A percentile compares a stretch with the other conserved stretches of the same genome.
These are phyloP conservation scores for Entophlyctis helioformis DNA, from an alignment of 192 early-diverging fungal species.

Conservation along the genomic window DNA sequence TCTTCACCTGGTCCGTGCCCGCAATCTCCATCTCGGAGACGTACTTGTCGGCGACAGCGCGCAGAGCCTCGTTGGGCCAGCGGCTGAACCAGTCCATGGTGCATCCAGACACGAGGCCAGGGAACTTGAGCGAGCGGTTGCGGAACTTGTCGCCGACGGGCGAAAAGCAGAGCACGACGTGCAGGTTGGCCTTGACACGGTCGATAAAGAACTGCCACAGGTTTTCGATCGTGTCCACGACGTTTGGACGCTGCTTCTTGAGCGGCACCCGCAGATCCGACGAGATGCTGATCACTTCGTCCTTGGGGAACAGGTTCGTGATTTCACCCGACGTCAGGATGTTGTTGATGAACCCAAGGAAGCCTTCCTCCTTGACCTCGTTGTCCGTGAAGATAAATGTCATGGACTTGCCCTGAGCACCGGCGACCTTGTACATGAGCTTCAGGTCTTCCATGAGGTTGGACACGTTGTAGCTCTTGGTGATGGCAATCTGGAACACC, in stretches of 20 bases:
- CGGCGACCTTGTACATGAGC: slow-evolving; percentile 54
- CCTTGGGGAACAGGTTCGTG: slow-evolving; percentile 51
- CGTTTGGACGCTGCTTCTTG: slow-evolving; percentile 44
- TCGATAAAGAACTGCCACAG: slow-evolving; percentile 61
- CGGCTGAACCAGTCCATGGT: slow-evolving; percentile 57
- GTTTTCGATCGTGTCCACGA: slow-evolving; percentile 50
- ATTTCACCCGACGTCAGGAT: slow-evolving; percentile 56
- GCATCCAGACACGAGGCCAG: slow-evolving; percentile 48
- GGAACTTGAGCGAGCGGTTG: slow-evolving; percentile 53
- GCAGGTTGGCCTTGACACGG: slow-evolving; percentile 50
- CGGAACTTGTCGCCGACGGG: slow-evolving; percentile 56
- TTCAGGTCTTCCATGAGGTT: slow-evolving; percentile 60
- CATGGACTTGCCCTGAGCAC: slow-evolving; percentile 41
- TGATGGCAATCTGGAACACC: slow-evolving; percentile 53
- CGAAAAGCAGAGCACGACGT: slow-evolving; percentile 55
- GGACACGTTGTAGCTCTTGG: slow-evolving; percentile 42
- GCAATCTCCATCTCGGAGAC: slow-evolving; percentile 44
- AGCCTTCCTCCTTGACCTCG: slow-evolving; percentile 52
- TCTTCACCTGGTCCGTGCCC: slow-evolving; percentile 38
- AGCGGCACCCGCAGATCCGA: slow-evolving; percentile 40
- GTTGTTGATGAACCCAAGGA: slow-evolving; percentile 55
- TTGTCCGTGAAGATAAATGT: slow-evolving; percentile 59
- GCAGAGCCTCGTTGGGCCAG: slow-evolving; percentile 44
- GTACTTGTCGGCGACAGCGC: slow-evolving; percentile 50
- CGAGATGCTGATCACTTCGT: slow-evolving; percentile 45